Percentiles rank a stretch among this genome's conserved stretches.
phyloP scores from a whole-genome alignment of 192 early-diverging fungal species.

The Linnemannia elongata region DNA sequence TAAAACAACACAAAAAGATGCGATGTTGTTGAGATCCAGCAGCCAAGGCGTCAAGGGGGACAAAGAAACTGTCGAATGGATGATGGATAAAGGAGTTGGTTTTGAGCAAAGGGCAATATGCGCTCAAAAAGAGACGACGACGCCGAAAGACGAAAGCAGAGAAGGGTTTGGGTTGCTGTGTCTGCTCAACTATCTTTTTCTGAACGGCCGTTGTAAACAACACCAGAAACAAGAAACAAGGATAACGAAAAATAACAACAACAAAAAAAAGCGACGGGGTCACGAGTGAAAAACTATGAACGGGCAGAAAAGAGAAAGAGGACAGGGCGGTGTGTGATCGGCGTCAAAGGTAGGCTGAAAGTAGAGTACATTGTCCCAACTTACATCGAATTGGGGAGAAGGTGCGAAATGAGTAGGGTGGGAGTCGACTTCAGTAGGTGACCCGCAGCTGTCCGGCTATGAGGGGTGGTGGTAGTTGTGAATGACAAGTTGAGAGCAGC shows the following conservation, averaged over 20 bases:
- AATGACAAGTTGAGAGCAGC: not conserved
- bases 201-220: not conserved
- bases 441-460: conserved; percentile 42
- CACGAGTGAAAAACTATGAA: conserved; percentile 12
- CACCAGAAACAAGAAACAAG: not conserved
- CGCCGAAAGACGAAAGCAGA: not conserved
- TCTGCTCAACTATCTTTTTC: not conserved
- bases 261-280: not conserved
- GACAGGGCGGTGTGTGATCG: not conserved
- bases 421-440: conserved; percentile 39
- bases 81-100: conserved; percentile 2
- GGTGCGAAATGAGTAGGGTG: conserved; percentile 23
- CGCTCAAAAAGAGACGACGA: not conserved
- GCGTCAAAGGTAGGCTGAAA: not conserved
- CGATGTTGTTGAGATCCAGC: not conserved
- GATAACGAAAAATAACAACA: not conserved
- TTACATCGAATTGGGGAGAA: conserved; percentile 49
- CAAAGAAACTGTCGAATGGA: not conserved
- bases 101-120: not conserved
- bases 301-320: not conserved
- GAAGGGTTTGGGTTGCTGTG: not conserved
- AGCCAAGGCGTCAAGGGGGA: not conserved
- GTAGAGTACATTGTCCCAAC: not conserved
- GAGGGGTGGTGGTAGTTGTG: not conserved
- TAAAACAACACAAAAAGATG: not conserved